These are phyloP conservation scores for Solanum boliviense DNA, from an alignment of 257 asterid species.

Conservation along the genomic window DNA sequence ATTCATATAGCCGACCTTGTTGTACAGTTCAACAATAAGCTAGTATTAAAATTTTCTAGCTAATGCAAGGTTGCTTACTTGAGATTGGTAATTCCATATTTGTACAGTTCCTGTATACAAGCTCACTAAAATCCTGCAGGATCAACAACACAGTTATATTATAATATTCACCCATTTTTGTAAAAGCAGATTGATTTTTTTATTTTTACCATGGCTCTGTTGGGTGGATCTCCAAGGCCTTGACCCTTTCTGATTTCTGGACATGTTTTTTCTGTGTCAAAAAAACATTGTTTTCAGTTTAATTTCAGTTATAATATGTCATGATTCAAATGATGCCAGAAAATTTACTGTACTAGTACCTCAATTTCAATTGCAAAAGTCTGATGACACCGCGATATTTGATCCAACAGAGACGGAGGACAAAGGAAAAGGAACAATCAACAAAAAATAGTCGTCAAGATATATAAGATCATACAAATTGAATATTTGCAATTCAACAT, in stretches of 20 bases:
- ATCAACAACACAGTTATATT: background rate
- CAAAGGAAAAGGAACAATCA: background rate
- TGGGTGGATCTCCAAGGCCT: conserved; percentile 33
- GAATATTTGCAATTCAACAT: background rate
- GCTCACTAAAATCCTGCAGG: conserved; percentile 68
- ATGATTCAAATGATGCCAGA: background rate
- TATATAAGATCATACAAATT: background rate
- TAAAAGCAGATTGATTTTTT: background rate
- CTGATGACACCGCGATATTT: background rate
- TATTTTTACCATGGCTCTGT: conserved; percentile 31
- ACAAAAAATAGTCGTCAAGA: background rate
- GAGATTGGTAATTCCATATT: conserved; percentile 89
- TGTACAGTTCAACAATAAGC: background rate
- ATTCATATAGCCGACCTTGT: background rate
- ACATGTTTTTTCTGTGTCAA: conserved; percentile 26
- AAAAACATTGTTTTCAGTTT: background rate
- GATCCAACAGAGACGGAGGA: background rate
- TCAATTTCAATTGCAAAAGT: background rate
- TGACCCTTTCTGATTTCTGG: conserved; percentile 33
- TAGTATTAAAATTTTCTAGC: background rate
- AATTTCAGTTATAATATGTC: background rate
- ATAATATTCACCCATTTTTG: background rate
- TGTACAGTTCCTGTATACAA: conserved; percentile 81
- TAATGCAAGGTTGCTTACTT: conserved; percentile 28
- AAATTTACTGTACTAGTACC: background rate